Conservation (phyloP, 208 protist genomes). For the Trichomonas vaginalis region DNA sequence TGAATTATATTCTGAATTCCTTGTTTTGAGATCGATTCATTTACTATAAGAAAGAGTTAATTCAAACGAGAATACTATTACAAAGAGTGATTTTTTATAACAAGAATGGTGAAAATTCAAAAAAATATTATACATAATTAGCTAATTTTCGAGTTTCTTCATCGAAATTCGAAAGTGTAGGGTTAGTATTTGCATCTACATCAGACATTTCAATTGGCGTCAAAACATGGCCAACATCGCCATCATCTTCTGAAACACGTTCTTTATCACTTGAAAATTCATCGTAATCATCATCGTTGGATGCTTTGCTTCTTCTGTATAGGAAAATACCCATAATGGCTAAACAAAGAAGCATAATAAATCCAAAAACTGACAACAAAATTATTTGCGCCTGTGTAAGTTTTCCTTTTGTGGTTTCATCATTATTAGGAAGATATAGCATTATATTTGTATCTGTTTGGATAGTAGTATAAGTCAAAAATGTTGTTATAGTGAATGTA, state of each 20-base stretch:
- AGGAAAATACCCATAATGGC: background rate
- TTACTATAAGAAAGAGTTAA: too few species aligned
- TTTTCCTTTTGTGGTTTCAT: background rate
- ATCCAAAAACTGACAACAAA: background rate
- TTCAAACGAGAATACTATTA: too few species aligned
- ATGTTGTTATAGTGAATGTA: background rate
- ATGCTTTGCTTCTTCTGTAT: background rate
- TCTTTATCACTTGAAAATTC: background rate
- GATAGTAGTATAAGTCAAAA: background rate
- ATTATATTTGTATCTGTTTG: background rate
- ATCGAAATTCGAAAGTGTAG: background rate
- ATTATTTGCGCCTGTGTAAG: background rate
- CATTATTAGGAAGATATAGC: background rate
- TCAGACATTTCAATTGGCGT: background rate
- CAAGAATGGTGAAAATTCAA: too few species aligned
- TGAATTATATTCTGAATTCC: constrained; percentile 74
- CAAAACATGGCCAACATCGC: background rate
- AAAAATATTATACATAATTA: background rate
- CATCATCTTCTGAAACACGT: too few species aligned
- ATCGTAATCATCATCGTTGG: background rate
- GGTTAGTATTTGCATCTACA: background rate
- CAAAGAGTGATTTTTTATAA: too few species aligned
- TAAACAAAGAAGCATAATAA: background rate
- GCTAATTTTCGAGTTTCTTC: background rate
- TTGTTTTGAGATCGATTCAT: too few species aligned